Conservation (phyloP, 1,284 basidiomycete species). For the Sporisorium reilianum region DNA sequence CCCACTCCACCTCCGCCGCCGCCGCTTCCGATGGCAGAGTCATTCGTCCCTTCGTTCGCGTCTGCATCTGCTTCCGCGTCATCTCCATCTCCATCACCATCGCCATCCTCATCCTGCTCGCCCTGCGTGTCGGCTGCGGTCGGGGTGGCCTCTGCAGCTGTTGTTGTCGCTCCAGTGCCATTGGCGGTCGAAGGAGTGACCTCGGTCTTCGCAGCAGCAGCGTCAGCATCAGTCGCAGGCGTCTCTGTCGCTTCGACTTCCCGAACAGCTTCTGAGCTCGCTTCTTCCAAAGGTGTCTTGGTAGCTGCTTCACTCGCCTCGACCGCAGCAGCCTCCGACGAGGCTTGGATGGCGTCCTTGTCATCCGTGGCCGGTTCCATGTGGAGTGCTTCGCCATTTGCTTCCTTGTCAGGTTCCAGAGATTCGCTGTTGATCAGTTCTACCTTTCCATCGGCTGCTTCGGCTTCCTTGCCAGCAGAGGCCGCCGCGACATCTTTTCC, state of each 20-base stretch:
- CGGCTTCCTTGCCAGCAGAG: background rate
- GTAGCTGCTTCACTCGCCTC: background rate
- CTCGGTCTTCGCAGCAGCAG: background rate
- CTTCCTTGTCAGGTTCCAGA: too few species aligned
- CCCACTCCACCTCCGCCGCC: slow-evolving; percentile 79
- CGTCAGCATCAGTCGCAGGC: too few species aligned
- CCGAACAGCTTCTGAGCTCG: background rate
- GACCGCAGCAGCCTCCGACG: background rate
- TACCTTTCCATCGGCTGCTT: background rate
- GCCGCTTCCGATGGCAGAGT: slow-evolving; percentile 81
- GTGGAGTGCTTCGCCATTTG: background rate
- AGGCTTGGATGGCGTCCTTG: background rate
- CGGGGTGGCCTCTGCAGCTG: background rate
- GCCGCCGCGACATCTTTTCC: background rate
- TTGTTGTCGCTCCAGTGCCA: background rate
- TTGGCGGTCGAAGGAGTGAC: background rate
- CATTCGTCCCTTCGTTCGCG: slow-evolving; percentile 76
- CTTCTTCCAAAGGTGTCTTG: background rate
- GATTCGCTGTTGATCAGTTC: too few species aligned
- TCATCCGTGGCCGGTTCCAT: background rate
- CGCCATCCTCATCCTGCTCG: slow-evolving; percentile 73
- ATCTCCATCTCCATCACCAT: slow-evolving; percentile 75
- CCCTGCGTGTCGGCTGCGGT: background rate
- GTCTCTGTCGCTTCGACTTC: background rate
- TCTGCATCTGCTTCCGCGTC: slow-evolving; percentile 77